Evolutionary conservation across 192 early-diverging fungal genomes (phyloP).

Genomic region (Backusella parvicylindrica): DNA sequence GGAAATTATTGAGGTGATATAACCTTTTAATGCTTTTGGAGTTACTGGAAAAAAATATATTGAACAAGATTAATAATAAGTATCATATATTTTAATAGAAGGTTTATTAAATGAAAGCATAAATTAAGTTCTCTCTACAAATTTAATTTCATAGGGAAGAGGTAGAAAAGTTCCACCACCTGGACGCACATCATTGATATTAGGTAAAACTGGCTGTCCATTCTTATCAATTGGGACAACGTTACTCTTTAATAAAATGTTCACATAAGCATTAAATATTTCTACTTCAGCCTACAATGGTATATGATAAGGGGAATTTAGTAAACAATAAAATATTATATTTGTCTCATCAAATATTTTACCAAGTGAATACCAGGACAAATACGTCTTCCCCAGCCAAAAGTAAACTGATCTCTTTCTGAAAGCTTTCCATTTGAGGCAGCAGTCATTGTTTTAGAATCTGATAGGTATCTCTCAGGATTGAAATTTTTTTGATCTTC

Average conservation of each 20-base stretch:
- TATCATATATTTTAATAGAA: not conserved
- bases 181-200: not conserved
- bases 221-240: not conserved
- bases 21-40: not conserved
- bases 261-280: not conserved
- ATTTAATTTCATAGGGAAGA: not conserved
- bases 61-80: not conserved
- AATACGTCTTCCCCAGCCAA: constrained; percentile 16
- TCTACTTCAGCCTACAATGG: constrained; percentile 5
- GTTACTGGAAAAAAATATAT: not conserved
- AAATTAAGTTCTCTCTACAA: not conserved
- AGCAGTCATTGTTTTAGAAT: not conserved
- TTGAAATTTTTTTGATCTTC: constrained; percentile 43
- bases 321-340: no score
- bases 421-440: constrained; percentile 14
- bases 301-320: no score
- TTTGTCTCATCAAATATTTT: not conserved
- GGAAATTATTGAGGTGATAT: not conserved
- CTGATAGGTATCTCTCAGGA: constrained; percentile 35
- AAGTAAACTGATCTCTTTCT: constrained; percentile 7
- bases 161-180: not conserved
- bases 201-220: not conserved
- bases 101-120: not conserved
- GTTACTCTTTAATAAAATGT: not conserved
- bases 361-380: not conserved